phyloP scores from a whole-genome alignment of 2,329 filamentous ascomycete species.

The Ophiostoma quercus region DNA sequence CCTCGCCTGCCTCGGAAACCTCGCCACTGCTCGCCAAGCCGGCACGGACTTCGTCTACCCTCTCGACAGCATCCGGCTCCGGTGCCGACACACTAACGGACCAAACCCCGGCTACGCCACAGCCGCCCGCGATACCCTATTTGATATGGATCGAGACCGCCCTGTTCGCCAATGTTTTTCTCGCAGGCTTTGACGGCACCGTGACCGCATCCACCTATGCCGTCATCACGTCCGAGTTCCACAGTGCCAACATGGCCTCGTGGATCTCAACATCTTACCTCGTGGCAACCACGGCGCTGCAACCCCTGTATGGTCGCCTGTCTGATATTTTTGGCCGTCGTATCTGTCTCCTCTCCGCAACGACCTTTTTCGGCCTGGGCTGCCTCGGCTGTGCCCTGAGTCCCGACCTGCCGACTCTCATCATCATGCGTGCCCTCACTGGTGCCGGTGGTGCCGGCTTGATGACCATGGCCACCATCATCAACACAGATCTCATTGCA shows the following conservation, averaged over 20 bases:
- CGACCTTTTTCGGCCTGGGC: conserved; percentile 34
- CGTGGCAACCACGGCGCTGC: conserved; percentile 67
- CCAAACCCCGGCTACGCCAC: neutral
- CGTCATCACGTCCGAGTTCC: conserved; percentile 48
- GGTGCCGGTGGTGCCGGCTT: conserved; percentile 66
- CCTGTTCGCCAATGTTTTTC: conserved; percentile 60
- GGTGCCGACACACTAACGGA: neutral
- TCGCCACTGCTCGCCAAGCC: neutral
- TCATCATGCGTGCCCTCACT: conserved; percentile 46
- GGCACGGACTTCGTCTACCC: neutral
- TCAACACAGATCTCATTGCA: conserved; percentile 66
- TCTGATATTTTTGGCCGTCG: conserved; percentile 61
- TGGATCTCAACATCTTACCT: conserved; percentile 61
- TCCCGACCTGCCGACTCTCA: conserved; percentile 47
- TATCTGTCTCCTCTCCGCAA: conserved; percentile 56
- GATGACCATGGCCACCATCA: conserved; percentile 62
- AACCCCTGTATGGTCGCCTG: conserved; percentile 57
- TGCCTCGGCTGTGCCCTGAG: conserved; percentile 51
- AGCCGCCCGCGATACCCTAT: conserved; percentile 31
- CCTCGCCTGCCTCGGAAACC: neutral
- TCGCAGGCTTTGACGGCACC: conserved; percentile 65
- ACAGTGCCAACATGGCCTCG: conserved; percentile 46
- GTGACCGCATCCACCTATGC: conserved; percentile 69
- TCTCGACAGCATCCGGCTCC: conserved; percentile 14
- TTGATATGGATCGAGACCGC: conserved; percentile 56